A percentile compares a stretch with the other conserved stretches of the same genome.
Conservation (phyloP, 2,329 filamentous ascomycete genomes). For the Diaporthe capsici region DNA sequence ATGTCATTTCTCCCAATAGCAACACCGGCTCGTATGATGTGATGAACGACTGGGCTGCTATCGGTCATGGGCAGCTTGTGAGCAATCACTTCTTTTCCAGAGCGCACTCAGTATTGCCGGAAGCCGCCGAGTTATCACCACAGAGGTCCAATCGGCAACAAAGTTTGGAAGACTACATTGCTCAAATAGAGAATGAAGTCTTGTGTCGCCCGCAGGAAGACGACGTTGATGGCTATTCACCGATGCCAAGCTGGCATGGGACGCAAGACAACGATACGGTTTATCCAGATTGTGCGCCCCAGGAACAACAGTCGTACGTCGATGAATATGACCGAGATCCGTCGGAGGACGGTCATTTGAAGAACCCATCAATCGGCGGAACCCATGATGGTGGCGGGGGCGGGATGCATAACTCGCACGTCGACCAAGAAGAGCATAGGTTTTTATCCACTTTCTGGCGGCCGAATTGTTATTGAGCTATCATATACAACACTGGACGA, state of each 20-base stretch:
- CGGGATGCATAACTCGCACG: not conserved
- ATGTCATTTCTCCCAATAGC: not conserved
- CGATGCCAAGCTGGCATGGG: not conserved
- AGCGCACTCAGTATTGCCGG: too few species aligned
- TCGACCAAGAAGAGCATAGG: slow-evolving; percentile 36
- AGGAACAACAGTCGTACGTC: not conserved
- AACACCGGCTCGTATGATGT: not conserved
- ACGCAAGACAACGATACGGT: not conserved
- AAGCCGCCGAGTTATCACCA: not conserved
- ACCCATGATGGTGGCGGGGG: not conserved
- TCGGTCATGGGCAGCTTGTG: not conserved
- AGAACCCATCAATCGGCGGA: not conserved
- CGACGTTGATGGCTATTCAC: not conserved
- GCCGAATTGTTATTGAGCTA: slow-evolving; percentile 26
- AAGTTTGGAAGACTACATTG: slow-evolving; percentile 35
- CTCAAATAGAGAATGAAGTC: slow-evolving; percentile 23
- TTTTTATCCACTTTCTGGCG: slow-evolving; percentile 39
- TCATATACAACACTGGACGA: not conserved
- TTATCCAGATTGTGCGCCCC: not conserved
- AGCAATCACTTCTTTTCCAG: not conserved
- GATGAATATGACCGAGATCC: not conserved
- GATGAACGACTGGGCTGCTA: not conserved
- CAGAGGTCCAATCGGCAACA: not conserved
- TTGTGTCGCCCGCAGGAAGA: not conserved
- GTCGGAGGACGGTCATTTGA: not conserved